Conservation (phyloP, 2,329 filamentous ascomycete species). For the Phoma sp. region DNA sequence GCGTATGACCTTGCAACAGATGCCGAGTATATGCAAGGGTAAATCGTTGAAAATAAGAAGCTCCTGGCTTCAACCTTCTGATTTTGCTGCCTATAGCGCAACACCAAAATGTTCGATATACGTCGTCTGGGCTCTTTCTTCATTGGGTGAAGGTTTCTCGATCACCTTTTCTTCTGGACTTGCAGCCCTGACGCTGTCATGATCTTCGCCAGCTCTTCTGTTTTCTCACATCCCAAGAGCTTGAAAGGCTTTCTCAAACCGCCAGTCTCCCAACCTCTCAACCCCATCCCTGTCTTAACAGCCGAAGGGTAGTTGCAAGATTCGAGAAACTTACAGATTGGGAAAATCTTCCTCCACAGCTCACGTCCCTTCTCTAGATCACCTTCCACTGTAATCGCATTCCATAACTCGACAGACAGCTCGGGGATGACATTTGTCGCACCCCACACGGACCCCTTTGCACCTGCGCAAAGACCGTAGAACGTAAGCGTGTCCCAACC, state of each 20-base stretch:
- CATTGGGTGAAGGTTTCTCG: neutral
- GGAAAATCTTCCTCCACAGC: constrained; percentile 58
- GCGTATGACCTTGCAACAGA: no score
- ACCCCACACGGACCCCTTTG: constrained; percentile 59
- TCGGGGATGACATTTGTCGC: constrained; percentile 60
- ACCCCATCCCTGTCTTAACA: constrained; percentile 59
- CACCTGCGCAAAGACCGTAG: constrained; percentile 58
- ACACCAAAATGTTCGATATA: no score
- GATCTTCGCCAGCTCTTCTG: constrained; percentile 10
- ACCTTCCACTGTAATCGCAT: constrained; percentile 52
- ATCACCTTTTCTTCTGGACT: constrained; percentile 8
- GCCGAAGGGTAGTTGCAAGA: constrained; percentile 55
- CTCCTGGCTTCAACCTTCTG: no score
- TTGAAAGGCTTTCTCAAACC: constrained; percentile 58
- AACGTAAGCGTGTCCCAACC: constrained; percentile 62
- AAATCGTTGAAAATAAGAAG: no score
- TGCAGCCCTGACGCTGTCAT: neutral
- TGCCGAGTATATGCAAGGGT: no score
- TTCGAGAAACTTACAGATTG: constrained; percentile 59
- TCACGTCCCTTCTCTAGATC: constrained; percentile 54
- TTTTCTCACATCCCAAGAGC: constrained; percentile 34
- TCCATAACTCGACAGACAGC: constrained; percentile 55
- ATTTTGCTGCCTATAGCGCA: no score
- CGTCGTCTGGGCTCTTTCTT: no score
- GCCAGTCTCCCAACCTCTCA: constrained; percentile 55